Conservation (phyloP, 306 rosid genomes). For the Prunus mongolica region DNA sequence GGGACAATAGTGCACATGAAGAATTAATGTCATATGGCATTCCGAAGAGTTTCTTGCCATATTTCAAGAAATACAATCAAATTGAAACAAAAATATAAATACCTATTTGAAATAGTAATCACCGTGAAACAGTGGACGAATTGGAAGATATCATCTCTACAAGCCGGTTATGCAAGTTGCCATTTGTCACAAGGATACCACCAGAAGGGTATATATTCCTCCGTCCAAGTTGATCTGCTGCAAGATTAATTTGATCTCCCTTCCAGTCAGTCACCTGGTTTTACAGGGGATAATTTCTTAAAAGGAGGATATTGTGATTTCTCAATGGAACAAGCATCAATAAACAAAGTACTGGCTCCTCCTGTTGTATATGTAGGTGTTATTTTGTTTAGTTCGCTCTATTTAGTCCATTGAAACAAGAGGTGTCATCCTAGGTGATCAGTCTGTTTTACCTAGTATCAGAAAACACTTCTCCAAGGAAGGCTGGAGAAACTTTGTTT, state of each 20-base stretch:
- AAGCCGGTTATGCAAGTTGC: conserved; percentile 50
- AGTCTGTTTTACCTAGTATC: too few relatives aligned
- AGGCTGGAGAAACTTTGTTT: not conserved
- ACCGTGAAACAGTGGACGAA: conserved; percentile 18
- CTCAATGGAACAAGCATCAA: not conserved
- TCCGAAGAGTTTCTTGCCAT: not conserved
- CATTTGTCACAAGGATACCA: conserved; percentile 70
- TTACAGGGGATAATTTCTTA: conserved; percentile 11
- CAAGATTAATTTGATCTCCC: conserved; percentile 66
- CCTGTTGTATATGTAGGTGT: not conserved
- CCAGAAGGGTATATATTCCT: conserved; percentile 62
- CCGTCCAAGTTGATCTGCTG: conserved; percentile 60
- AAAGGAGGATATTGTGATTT: not conserved
- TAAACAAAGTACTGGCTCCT: too few relatives aligned
- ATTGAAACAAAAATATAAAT: not conserved
- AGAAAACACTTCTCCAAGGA: too few relatives aligned
- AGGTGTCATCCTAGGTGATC: too few relatives aligned
- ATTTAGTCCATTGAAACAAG: too few relatives aligned
- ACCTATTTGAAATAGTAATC: not conserved
- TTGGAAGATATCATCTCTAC: conserved; percentile 48
- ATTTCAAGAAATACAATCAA: not conserved
- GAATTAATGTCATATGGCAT: not conserved
- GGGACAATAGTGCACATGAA: not conserved
- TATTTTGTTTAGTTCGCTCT: too few relatives aligned
- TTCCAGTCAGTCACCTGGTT: conserved; percentile 78